Percentiles rank a stretch among this genome's conserved stretches.
Conservation (phyloP, 345 rosid genomes). For the Hibiscus tridactylites region DNA sequence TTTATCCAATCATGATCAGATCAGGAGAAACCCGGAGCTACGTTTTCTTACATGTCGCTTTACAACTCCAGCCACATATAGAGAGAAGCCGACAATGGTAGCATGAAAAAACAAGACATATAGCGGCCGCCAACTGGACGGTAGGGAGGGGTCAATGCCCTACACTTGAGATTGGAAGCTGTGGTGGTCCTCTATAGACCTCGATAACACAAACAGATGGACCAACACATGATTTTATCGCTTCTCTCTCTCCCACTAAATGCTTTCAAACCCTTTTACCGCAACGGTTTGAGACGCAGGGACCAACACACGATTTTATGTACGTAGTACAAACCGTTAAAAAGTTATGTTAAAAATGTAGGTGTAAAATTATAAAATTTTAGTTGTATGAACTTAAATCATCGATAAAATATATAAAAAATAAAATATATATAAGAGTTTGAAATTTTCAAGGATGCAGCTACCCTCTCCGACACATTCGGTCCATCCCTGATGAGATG, state of each 20-base stretch:
- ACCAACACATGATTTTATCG: neutral
- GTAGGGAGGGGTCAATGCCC: constrained; percentile 12
- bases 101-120: constrained; percentile 8
- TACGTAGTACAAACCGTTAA: too few species aligned
- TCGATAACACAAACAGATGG: neutral
- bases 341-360: too few species aligned
- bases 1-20: constrained; percentile 4
- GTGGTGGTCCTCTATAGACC: constrained; percentile 19
- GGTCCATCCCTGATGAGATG: neutral
- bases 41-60: neutral
- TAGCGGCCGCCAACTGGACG: constrained; percentile 21
- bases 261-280: neutral
- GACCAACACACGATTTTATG: too few species aligned
- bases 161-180: constrained; percentile 4
- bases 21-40: neutral
- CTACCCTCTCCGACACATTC: too few species aligned
- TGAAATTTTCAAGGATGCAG: too few species aligned
- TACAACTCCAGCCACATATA: neutral
- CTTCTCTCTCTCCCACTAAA: neutral
- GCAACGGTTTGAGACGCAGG: too few species aligned
- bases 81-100: constrained; percentile 10
- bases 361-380: too few species aligned
- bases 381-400: too few species aligned
- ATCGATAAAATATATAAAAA: too few species aligned
- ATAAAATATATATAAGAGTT: too few species aligned